phyloP scores from a whole-genome alignment of 2,329 filamentous ascomycete species.

The Colletotrichum sp. region DNA sequence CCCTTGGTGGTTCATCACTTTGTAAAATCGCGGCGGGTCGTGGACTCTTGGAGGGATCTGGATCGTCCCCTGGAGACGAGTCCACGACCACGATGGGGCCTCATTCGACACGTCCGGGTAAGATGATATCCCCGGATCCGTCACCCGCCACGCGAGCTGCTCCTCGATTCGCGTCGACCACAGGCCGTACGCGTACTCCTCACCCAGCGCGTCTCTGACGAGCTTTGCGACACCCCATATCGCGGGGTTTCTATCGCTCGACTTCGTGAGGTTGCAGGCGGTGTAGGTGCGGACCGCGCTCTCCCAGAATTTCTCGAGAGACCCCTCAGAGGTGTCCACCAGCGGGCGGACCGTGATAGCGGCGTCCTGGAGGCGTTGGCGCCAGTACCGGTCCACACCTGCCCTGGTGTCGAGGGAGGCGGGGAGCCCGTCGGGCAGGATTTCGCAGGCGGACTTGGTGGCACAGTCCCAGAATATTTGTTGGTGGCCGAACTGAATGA shows the following conservation, averaged over 20 bases:
- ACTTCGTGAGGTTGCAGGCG: constrained; percentile 17
- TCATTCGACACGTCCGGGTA: neutral
- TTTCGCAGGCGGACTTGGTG: constrained; percentile 23
- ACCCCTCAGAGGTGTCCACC: neutral
- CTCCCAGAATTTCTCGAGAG: constrained; percentile 22
- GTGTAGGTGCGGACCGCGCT: constrained; percentile 24
- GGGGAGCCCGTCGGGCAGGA: constrained; percentile 22
- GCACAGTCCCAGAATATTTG: constrained; percentile 30
- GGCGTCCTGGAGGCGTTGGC: neutral
- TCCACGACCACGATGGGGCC: constrained; percentile 2
- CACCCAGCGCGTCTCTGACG: neutral
- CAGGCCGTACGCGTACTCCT: constrained; percentile 17
- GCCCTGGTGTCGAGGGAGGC: neutral
- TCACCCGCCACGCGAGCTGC: constrained; percentile 24
- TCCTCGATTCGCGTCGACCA: constrained; percentile 21
- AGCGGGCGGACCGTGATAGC: neutral
- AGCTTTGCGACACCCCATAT: constrained; percentile 25
- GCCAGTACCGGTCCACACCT: neutral
- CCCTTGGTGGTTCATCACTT: neutral
- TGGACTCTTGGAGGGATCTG: neutral
- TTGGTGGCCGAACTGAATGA: constrained; percentile 22
- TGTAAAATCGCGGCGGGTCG: neutral
- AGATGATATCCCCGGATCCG: neutral
- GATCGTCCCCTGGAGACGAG: neutral
- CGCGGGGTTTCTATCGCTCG: constrained; percentile 19